Evolutionary conservation across 805 yeast species (phyloP).

Genomic region (Danielozyma ontarioensis): DNA sequence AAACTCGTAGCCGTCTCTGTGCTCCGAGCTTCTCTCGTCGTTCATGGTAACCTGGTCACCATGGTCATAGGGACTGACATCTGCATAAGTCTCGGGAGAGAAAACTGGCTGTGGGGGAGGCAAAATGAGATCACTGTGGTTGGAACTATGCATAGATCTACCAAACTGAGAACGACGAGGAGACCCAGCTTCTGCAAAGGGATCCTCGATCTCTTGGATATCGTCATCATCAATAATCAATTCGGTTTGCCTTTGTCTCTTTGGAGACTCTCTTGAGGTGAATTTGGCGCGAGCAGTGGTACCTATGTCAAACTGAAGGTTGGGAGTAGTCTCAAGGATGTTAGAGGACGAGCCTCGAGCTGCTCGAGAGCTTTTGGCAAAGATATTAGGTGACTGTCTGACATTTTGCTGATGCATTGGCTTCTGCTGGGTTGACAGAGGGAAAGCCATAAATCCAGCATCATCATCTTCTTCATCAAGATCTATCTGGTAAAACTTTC

Average conservation of each 20-base stretch:
- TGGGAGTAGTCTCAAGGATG: conserved; percentile 23
- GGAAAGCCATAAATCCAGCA: conserved; percentile 25
- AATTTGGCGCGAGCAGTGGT: conserved; percentile 60
- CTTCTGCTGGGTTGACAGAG: conserved; percentile 18
- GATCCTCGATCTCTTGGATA: conserved; percentile 21
- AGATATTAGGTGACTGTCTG: conserved; percentile 41
- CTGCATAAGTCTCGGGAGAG: conserved; percentile 58
- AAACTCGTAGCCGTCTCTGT: conserved; percentile 21
- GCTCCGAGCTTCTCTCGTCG: conserved; percentile 10
- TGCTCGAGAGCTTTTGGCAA: conserved; percentile 31
- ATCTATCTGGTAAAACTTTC: conserved; percentile 25
- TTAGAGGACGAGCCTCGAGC: conserved; percentile 11
- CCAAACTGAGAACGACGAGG: conserved; percentile 28
- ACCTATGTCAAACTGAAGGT: conserved; percentile 12
- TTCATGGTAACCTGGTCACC: conserved; percentile 27
- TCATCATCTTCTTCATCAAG: conserved; percentile 10
- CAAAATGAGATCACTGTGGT: conserved; percentile 45
- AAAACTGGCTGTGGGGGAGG: conserved; percentile 65
- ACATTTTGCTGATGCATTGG: conserved; percentile 3
- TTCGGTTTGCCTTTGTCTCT: conserved; percentile 46
- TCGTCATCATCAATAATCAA: conserved; percentile 43
- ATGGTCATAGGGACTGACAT: conserved; percentile 37
- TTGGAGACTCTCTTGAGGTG: conserved; percentile 70
- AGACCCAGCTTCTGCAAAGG: conserved; percentile 25
- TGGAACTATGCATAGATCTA: conserved; percentile 25